These are phyloP conservation scores for Aspergillus cristatus DNA, from an alignment of 495 filamentous ascomycete genomes.

Conservation along the genomic window DNA sequence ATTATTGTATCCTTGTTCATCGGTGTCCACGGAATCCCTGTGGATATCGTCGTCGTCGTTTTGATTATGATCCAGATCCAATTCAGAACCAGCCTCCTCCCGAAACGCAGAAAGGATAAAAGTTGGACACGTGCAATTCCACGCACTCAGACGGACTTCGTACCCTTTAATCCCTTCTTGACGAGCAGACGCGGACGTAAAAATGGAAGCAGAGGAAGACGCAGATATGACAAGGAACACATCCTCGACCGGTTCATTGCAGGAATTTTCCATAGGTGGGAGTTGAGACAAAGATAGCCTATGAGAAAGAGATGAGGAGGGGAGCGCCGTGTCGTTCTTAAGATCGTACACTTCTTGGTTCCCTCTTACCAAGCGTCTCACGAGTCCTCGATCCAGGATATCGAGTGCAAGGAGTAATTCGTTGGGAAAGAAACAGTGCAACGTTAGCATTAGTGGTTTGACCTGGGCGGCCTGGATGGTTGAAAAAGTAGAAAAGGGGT, in stretches of 20 bases:
- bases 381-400: slow-evolving; percentile 64
- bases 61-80: not conserved
- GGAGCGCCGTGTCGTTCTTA: no score
- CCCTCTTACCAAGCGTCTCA: slow-evolving; percentile 34
- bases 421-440: slow-evolving; percentile 47
- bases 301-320: no score
- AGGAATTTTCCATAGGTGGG: no score
- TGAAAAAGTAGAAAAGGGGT: slow-evolving; percentile 14
- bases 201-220: slow-evolving; percentile 35
- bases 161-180: slow-evolving; percentile 37
- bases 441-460: slow-evolving; percentile 39
- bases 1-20: slow-evolving; percentile 11
- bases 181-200: no score
- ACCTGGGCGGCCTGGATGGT: slow-evolving; percentile 9
- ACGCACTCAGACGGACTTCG: slow-evolving; percentile 62
- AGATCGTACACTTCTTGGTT: not conserved
- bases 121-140: slow-evolving; percentile 82
- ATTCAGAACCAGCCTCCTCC: slow-evolving; percentile 4
- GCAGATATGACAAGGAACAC: slow-evolving; percentile 35
- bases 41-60: slow-evolving; percentile 3
- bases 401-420: slow-evolving; percentile 67
- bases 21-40: slow-evolving; percentile 2
- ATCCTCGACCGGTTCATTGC: slow-evolving; percentile 10
- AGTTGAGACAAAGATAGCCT: no score
- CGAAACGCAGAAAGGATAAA: slow-evolving; percentile 67